Conservation (phyloP, 441 rosid genomes). For the Viola pubescens region DNA sequence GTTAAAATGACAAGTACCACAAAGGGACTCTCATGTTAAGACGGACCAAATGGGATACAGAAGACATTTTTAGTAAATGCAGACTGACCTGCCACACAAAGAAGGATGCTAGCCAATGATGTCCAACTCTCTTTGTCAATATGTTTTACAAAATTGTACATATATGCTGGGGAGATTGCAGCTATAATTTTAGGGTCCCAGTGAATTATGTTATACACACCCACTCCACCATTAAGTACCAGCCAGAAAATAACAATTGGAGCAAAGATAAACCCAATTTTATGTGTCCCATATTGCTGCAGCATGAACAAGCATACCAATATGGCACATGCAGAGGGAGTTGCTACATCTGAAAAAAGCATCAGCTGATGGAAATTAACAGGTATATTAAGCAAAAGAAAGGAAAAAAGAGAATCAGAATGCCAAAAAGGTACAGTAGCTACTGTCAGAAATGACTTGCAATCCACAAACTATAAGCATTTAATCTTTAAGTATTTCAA, state of each 20-base stretch:
- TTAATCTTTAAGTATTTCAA: background rate
- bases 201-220: conserved; percentile 37
- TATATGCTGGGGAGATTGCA: conserved; percentile 42
- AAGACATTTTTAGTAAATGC: background rate
- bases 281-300: conserved; percentile 45
- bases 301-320: conserved; percentile 47
- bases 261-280: conserved; percentile 47
- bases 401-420: background rate
- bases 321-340: conserved; percentile 50
- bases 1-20: background rate
- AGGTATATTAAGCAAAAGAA: background rate
- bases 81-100: conserved; percentile 48
- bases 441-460: background rate
- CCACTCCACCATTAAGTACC: conserved; percentile 42
- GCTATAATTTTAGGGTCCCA: conserved; percentile 27
- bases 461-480: background rate
- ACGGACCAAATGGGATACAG: background rate
- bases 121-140: conserved; percentile 30
- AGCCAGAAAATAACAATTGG: conserved; percentile 50
- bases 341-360: conserved; percentile 40
- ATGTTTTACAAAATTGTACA: conserved; percentile 36
- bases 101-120: conserved; percentile 44
- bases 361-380: background rate
- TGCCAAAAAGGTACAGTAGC: background rate
- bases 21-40: background rate